phyloP scores from a whole-genome alignment of 768 basidiomycete species.

The Clitopilus hobsonii region DNA sequence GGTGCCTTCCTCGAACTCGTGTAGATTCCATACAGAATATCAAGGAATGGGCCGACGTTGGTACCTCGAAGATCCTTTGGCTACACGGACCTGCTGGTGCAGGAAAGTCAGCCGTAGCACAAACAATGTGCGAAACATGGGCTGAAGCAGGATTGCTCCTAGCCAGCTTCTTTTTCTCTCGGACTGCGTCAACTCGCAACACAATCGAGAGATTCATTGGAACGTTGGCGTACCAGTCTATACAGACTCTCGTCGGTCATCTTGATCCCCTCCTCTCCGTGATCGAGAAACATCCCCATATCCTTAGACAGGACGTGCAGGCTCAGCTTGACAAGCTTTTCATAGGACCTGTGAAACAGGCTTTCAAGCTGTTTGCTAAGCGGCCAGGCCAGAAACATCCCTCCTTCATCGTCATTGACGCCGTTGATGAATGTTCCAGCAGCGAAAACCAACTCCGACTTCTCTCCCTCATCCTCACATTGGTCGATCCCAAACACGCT shows the following conservation, averaged over 20 bases:
- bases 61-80: background rate
- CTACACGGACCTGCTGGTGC: background rate
- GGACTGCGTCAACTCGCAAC: background rate
- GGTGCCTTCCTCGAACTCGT: background rate
- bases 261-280: background rate
- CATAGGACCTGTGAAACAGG: background rate
- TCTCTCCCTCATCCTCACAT: background rate
- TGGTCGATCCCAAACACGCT: background rate
- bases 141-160: background rate
- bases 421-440: background rate
- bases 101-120: background rate
- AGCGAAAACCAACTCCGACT: background rate
- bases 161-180: background rate
- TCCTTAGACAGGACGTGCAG: background rate
- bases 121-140: background rate
- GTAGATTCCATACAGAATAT: background rate
- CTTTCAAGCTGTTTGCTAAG: background rate
- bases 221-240: background rate
- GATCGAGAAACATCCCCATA: background rate
- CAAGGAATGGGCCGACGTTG: background rate
- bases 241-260: background rate
- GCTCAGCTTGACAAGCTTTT: background rate
- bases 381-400: background rate
- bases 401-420: background rate
- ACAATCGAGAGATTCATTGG: background rate